Percentiles rank a stretch among this genome's conserved stretches.
Evolutionary conservation across 208 protist genomes (phyloP).

Genomic region (Trypanosoma cruzi): DNA sequence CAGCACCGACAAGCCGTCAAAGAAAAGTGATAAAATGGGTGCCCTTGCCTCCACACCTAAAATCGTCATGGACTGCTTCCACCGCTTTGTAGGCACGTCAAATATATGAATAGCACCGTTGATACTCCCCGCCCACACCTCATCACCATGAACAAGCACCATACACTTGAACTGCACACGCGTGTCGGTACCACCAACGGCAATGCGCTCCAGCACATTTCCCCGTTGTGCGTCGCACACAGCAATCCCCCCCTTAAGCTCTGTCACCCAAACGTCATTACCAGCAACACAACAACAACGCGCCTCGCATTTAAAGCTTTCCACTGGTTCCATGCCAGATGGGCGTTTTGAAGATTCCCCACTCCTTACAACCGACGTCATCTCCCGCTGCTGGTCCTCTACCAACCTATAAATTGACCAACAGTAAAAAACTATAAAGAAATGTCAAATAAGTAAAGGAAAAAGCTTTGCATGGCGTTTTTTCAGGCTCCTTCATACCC

Average conservation of each 20-base stretch:
- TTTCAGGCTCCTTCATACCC: too few species aligned
- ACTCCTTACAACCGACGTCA: neutral
- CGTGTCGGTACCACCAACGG: conserved; percentile 8
- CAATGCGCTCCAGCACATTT: conserved; percentile 29
- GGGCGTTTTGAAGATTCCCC: neutral
- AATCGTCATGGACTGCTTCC: conserved; percentile 21
- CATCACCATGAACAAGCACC: conserved; percentile 49
- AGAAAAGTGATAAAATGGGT: conserved; percentile 44
- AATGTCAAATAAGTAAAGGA: too few species aligned
- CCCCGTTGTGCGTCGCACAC: conserved; percentile 40
- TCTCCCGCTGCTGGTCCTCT: neutral
- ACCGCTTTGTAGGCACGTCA: conserved; percentile 18
- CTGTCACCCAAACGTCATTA: conserved; percentile 72
- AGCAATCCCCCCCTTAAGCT: conserved; percentile 54
- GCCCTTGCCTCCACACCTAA: conserved; percentile 41
- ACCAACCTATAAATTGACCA: neutral
- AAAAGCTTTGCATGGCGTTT: too few species aligned
- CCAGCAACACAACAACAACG: conserved; percentile 55
- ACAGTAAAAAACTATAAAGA: too few species aligned
- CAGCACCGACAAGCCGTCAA: conserved; percentile 56
- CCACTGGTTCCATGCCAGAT: neutral
- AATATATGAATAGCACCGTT: conserved; percentile 56
- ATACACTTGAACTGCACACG: conserved; percentile 43
- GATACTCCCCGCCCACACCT: conserved; percentile 62
- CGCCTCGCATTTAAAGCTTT: conserved; percentile 30